Base-by-base conservation (phyloP, 345 rosid genomes). In the Eucalyptus leucophloia region DNA sequence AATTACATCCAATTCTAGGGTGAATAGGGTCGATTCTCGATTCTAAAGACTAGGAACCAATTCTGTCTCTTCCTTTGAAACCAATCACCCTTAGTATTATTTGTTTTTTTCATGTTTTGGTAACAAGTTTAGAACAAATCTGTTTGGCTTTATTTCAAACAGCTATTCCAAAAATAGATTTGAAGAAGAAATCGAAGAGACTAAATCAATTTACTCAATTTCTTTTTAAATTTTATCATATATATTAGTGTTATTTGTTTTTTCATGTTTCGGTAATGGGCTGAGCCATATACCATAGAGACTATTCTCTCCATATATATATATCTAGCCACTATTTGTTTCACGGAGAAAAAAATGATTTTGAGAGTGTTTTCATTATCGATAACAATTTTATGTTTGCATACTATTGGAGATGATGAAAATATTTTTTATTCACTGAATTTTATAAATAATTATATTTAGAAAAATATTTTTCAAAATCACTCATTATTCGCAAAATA, bases 1-100 rank as follows among this genome's bases (percentile, higher is more conserved):
- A 0, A 9, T 37, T 24, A 12, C 2, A 8, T 77, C 16, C 1
- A 2, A 6, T 19, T 77, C 28, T 7, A 37, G 2, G 83, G 28
- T 21, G 15, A 40, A 77, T 11, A 77, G 3, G 45, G 5, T 2
- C 2, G 5, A 23, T 37, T 77, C 28, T 3, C 2, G 1, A 0
- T 34, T 72, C 44, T 7, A 77, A 19, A 34, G 4, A 65, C 6
- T 21, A 2, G 47, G 16, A 77, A 77, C 8, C 28, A 12, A 77
- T 19, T 19, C 1, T 32, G 0, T 69, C 7, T 24, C 45, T 44
- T 3, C 28, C 16, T 4, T 19, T 53, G 26, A 12, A 10, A 37
- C 45, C 28, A 13, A 37, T 37, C 47, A 40, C 45, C 82, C 7
- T 9, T 69, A 34, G 44, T 69, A 2, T 69, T 34, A 9, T 69